Base-by-base conservation (phyloP, 345 rosid genomes). In the Bretschneidera sinensis region DNA sequence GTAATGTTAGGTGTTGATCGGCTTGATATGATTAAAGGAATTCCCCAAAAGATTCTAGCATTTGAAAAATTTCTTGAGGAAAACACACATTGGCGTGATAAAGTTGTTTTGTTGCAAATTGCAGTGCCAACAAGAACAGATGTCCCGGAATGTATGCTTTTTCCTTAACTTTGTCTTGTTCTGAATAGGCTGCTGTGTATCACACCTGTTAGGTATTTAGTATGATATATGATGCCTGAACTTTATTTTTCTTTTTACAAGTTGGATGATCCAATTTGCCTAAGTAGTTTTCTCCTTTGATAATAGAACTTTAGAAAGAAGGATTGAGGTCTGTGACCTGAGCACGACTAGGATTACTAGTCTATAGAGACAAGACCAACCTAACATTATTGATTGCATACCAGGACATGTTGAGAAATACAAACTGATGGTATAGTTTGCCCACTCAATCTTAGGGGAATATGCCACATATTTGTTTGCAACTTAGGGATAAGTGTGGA, bases 41-140 rank as follows among this genome's bases (percentile, higher is more conserved):
- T 95, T 76, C 99, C 99, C 15, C 99, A 95, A 52, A 95, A 95
- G 85, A 83, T 95, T 79, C 81, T 95, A 49, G 99, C 99, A 60
- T 95, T 95, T 68, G 99, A 95, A 75, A 95, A 95, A 45, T 95
- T 95, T 78, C 99, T 95, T 0, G 99, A 95, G 89, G 99, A 95
- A 72, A 91, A 95, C 62, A 70, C 83, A 66, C 24, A n/a, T 28
- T 95, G 99, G 99, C 96, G 94, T 60, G 96, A 91, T 35, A 86
- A 91, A 81, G 99, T 95, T 74, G 99, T 95, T 59, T 66, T 95
- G 67, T 79, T 95, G 67, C 99, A 95, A 75, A 95, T 95, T 78
- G 99, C 99, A 0, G 99, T 95, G 76, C 99, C 99, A 43, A 95
- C 99, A 71, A 87, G 99, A 78, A 95, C 99, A 57, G 99, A 95